Evolutionary conservation across 345 rosid species (phyloP), one percentile per base, ranked within the genome.

Genomic region (Raphanus raphanistrum): DNA sequence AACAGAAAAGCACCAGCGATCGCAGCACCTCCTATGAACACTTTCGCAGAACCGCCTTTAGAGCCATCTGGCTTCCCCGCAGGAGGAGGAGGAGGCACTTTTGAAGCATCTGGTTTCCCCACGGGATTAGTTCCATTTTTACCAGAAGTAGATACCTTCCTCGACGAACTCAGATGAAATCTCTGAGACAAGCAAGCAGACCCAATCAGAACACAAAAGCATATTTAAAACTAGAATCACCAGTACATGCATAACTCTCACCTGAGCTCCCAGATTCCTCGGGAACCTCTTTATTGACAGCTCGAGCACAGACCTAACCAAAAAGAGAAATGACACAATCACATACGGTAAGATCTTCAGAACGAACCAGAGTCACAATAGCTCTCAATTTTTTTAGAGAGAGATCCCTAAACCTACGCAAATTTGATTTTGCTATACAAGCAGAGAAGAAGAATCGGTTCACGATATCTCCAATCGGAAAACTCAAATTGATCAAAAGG

Each of bases 221-320:
- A 45, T 45, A 45, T 45, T 43, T 12, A 45, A 75, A 45, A 21
- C 25, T 6, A 48, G 31, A 59, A 52, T 59, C 73, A 63, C 48
- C 60, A 75, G 16, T 33, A 50, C 4, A 57, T 35, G 27, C 21
- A 76, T 6, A 83, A 21, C 21, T 21, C 88, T 63, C 78, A 84
- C 91, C 58, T 52, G 58, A 52, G 58, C 26, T 52, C 58, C 58
- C 82, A 79, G 69, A 74, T 76, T 84, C 79, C 87, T 78, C 6
- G 58, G 58, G 11, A 15, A 52, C 10, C 58, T 52, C 58, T 52
- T 52, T 6, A 16, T 15, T 17, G 58, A 52, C 33, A 87, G 74
- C 82, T 88, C 89, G 80, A 88, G 81, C 81, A 92, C 70, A 50
- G 90, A 88, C 91, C 95, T 91, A 70, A 25, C 4, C 66, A 33